phyloP scores from a whole-genome alignment of 306 rosid species.

The Acacia melanoxylon region DNA sequence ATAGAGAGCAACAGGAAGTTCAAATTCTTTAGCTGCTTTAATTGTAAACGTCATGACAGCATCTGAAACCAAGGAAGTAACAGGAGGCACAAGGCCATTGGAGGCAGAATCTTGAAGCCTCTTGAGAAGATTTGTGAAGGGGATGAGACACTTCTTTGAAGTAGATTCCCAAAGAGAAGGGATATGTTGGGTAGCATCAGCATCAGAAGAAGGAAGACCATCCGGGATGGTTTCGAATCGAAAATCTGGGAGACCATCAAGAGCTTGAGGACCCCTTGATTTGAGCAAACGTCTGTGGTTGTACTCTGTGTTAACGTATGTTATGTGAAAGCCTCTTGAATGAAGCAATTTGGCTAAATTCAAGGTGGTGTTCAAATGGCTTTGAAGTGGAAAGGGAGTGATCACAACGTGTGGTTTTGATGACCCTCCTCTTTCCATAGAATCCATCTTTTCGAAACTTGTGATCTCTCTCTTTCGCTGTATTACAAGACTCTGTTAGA shows the following conservation, averaged over 20 bases:
- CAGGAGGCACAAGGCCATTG: neutral
- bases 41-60: neutral
- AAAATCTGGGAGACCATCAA: neutral
- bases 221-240: neutral
- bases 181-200: neutral
- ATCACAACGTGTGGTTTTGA: neutral
- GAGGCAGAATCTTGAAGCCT: neutral
- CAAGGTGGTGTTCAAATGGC: neutral
- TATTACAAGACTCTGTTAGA: neutral
- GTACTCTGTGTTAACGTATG: neutral
- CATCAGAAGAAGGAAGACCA: neutral
- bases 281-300: neutral
- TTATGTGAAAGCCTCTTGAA: neutral
- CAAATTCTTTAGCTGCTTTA: neutral
- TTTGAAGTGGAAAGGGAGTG: neutral
- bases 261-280: neutral
- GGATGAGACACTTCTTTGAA: neutral
- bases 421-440: neutral
- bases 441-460: neutral
- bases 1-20: neutral
- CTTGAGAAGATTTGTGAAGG: neutral
- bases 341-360: neutral
- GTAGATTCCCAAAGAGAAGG: neutral
- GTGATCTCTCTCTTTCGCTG: neutral
- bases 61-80: neutral